These are phyloP conservation scores for Adansonia digitata DNA, from an alignment of 345 rosid genomes.

Conservation along the genomic window DNA sequence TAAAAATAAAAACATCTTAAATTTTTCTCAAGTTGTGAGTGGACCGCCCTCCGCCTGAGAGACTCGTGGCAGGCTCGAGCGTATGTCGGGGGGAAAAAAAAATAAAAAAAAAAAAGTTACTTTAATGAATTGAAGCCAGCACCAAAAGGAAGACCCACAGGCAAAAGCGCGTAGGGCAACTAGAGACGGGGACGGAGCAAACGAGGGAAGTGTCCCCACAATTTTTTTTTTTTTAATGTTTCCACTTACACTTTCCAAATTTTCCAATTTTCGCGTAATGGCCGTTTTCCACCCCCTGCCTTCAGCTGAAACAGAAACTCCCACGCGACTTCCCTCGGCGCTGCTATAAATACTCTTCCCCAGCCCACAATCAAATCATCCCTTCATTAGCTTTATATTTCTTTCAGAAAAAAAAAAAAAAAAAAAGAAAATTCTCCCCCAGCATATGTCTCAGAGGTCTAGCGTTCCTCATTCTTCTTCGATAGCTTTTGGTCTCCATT, in stretches of 20 bases:
- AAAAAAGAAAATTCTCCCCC: neutral
- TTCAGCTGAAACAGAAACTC: too few species aligned
- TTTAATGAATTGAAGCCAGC: too few species aligned
- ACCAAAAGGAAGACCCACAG: too few species aligned
- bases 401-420: too few species aligned
- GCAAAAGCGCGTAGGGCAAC: too few species aligned
- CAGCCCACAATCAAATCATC: neutral
- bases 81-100: too few species aligned
- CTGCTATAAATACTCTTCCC: constrained; percentile 10
- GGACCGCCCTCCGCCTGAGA: neutral
- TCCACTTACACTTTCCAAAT: too few species aligned
- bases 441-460: constrained; percentile 78
- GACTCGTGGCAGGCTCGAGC: constrained; percentile 9
- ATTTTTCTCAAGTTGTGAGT: neutral
- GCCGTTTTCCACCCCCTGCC: neutral
- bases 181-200: too few species aligned
- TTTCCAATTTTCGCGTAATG: neutral
- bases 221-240: too few species aligned
- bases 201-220: too few species aligned
- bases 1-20: neutral
- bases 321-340: neutral
- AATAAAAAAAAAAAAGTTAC: too few species aligned
- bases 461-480: constrained; percentile 67
- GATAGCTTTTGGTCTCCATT: constrained; percentile 58
- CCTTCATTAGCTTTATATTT: neutral